Percentiles rank a stretch among this genome's conserved stretches.
phyloP scores from a whole-genome alignment of 345 rosid species.

The Pistacia vera region DNA sequence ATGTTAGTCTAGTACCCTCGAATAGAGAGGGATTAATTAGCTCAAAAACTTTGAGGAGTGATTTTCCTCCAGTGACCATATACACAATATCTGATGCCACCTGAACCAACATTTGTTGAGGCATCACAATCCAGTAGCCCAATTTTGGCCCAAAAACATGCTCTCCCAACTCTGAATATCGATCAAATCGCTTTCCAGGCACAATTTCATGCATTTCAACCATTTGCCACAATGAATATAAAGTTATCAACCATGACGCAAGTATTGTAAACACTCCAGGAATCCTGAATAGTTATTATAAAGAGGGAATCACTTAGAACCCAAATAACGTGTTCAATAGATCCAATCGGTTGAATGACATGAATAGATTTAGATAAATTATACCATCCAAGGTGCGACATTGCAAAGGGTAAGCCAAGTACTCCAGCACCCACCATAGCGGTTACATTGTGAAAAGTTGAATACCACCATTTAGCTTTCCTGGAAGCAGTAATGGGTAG shows the following conservation, averaged over 20 bases:
- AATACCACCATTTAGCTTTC: constrained; percentile 40
- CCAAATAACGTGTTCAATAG: not conserved
- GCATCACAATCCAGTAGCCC: constrained; percentile 35
- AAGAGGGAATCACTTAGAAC: not conserved
- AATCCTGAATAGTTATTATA: not conserved
- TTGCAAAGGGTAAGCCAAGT: constrained; percentile 37
- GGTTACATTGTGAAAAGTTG: constrained; percentile 43
- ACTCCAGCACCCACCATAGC: constrained; percentile 47
- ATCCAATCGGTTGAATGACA: too few relatives aligned
- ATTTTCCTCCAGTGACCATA: constrained; percentile 32
- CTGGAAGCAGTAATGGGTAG: constrained; percentile 42
- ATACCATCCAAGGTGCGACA: constrained; percentile 45
- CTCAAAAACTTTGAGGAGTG: constrained; percentile 20
- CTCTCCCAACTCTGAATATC: constrained; percentile 37
- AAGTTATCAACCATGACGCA: constrained; percentile 33
- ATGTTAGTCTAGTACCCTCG: constrained; percentile 7
- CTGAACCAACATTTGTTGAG: constrained; percentile 32
- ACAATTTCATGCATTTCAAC: constrained; percentile 34
- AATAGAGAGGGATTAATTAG: not conserved
- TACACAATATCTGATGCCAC: constrained; percentile 27
- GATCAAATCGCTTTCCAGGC: constrained; percentile 34
- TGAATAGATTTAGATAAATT: not conserved
- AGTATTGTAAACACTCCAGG: constrained; percentile 11
- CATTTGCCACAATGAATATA: constrained; percentile 36
- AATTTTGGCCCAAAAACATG: constrained; percentile 27